Evolutionary conservation across 805 yeast genomes (phyloP).

Genomic region (Wickerhamomyces silvicola): DNA sequence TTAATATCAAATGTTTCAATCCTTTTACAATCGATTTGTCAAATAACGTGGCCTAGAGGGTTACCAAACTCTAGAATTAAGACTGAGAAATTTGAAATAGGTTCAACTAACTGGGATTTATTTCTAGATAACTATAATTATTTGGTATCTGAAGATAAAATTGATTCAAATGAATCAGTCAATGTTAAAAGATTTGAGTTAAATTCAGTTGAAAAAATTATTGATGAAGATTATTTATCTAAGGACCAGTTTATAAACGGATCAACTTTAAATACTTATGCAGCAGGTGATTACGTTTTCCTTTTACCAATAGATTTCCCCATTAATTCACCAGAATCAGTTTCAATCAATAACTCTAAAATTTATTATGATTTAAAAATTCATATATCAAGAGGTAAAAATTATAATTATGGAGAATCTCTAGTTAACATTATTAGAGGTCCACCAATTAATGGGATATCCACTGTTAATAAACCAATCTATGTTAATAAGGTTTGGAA

Average conservation of each 20-base stretch:
- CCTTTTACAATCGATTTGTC: constrained; percentile 37
- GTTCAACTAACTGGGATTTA: constrained; percentile 41
- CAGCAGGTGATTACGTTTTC: constrained; percentile 68
- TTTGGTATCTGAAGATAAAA: constrained; percentile 25
- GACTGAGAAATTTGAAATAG: constrained; percentile 44
- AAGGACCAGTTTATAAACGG: constrained; percentile 9
- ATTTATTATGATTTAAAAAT: constrained; percentile 39
- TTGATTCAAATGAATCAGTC: constrained; percentile 14
- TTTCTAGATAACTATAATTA: constrained; percentile 37
- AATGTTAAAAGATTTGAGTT: constrained; percentile 6
- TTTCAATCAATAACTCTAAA: constrained; percentile 42
- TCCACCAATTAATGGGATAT: constrained; percentile 32
- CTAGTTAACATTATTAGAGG: constrained; percentile 31
- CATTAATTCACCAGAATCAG: constrained; percentile 55
- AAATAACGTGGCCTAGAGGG: constrained; percentile 48
- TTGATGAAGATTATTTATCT: constrained; percentile 4
- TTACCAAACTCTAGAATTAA: constrained; percentile 38
- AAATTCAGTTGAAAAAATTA: neutral
- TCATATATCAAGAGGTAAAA: constrained; percentile 20
- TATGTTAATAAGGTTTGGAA: constrained; percentile 74
- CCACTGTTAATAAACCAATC: constrained; percentile 58
- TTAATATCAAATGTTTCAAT: constrained; percentile 31
- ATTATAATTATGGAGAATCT: constrained; percentile 28
- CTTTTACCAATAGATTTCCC: constrained; percentile 59
- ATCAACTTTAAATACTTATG: constrained; percentile 17